These are phyloP conservation scores for Termitomyces sp. DNA, from an alignment of 768 basidiomycete species.

Conservation along the genomic window DNA sequence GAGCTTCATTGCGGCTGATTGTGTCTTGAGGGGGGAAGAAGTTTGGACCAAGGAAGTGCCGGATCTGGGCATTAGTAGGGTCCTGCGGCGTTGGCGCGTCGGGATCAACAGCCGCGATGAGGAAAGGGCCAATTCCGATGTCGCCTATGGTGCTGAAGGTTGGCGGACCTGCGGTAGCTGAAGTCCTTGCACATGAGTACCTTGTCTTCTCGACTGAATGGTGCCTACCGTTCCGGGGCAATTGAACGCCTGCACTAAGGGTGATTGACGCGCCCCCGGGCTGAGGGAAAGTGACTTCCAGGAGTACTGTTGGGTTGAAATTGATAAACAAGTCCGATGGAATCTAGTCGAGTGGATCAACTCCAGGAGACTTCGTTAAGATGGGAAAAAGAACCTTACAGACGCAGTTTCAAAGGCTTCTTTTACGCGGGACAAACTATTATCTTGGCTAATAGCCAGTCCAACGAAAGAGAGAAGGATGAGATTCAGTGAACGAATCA, in stretches of 20 bases:
- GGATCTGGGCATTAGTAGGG: constrained; percentile 35
- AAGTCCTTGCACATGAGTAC: not conserved
- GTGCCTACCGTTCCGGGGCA: not conserved
- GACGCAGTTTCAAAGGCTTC: constrained; percentile 20
- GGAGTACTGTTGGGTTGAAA: not conserved
- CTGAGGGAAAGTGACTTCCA: not conserved
- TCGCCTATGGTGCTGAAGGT: constrained; percentile 23
- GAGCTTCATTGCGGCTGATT: not conserved
- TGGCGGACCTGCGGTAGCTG: constrained; percentile 34
- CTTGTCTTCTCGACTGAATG: not conserved
- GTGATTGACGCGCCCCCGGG: not conserved
- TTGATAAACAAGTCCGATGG: constrained; percentile 10
- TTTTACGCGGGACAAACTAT: constrained; percentile 14
- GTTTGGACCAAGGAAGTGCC: constrained; percentile 43
- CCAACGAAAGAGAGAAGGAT: constrained; percentile 8
- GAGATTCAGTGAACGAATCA: constrained; percentile 4
- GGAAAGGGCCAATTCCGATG: constrained; percentile 32
- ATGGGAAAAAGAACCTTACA: constrained; percentile 8
- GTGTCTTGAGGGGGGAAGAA: constrained; percentile 15
- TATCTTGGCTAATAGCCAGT: constrained; percentile 20
- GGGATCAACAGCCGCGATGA: constrained; percentile 41
- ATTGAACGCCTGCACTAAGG: not conserved
- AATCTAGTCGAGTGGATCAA: constrained; percentile 18
- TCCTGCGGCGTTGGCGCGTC: constrained; percentile 47
- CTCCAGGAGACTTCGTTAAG: not conserved